Base-by-base conservation (phyloP, 164 flowering plant species). In the Nymphaea thermarum region DNA sequence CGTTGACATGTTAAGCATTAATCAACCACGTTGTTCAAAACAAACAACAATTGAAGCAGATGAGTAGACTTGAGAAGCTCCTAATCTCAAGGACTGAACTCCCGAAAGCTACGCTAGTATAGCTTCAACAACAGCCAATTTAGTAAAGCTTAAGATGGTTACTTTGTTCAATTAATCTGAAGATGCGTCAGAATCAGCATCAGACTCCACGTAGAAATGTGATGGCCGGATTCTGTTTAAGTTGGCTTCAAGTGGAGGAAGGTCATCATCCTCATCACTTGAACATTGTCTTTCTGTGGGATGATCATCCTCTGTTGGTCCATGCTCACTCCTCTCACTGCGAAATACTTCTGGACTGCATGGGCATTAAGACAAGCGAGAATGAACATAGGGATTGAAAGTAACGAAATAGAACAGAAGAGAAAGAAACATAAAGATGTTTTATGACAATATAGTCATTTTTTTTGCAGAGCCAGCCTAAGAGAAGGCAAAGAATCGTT, bases 231-330 rank as follows among this genome's bases (percentile, higher is more conserved):
- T 36, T 77, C 98, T 79, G 66, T 84, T 84, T 61, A 72, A 71
- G 66, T 84, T 84, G 67, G 82, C 79, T 74, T 84, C 84, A 36
- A 92, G 70, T 10, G 98, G 98, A 4, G 93, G 93, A 16, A 92
- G 88, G 7, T 84, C 96, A 41, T 62, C 64, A 70, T 87, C 93
- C 42, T 85, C 91, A 74, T 86, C 89, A 75, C 85, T 85, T 10
- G 82, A 79, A 64, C 78, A 67, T 25, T 17, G 10, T 44, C 76
- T 86, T 59, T 69, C 73, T 43, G 63, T 82, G 59, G 75, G 67
- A 44, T 75, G 62, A 62, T 74, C 43, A 44, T 71, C 11, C 16
- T 53, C 43, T 14, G 42, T 59, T 10, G 57, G 57, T 51, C 14
- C 12, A 51, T 51, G 12, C 57, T 51, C 57, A 51, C 14, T 15